A percentile compares a stretch with the other conserved stretches of the same genome.
Conservation (phyloP, 208 protist species). For the Borovskyia barvae region DNA sequence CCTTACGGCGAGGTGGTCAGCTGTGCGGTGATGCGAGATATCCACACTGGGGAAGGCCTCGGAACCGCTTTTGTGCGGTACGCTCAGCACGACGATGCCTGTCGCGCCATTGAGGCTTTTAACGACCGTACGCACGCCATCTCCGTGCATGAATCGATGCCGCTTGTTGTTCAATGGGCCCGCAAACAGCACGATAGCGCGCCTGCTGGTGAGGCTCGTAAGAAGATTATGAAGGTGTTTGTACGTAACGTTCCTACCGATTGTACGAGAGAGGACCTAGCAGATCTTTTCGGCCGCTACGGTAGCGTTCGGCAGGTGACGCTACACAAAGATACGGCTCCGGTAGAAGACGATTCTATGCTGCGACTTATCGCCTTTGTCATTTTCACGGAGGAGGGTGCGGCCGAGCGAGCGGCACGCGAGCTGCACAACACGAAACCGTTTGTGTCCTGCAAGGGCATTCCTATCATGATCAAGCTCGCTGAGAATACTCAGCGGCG, state of each 20-base stretch:
- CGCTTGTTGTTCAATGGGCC: constrained; percentile 69
- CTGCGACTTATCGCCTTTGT: constrained; percentile 84
- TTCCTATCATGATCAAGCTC: constrained; percentile 69
- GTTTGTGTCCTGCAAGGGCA: constrained; percentile 39
- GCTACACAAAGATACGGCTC: constrained; percentile 75
- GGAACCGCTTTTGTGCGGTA: constrained; percentile 80
- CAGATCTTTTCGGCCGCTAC: constrained; percentile 36
- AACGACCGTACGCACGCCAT: constrained; percentile 19
- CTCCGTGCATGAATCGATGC: constrained; percentile 8
- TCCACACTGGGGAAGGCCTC: constrained; percentile 67
- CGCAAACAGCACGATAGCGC: constrained; percentile 63
- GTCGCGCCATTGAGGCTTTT: constrained; percentile 37
- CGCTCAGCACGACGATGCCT: constrained; percentile 44
- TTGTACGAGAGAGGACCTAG: constrained; percentile 34
- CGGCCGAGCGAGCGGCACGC: constrained; percentile 49
- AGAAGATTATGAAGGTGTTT: constrained; percentile 76
- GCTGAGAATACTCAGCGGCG: constrained; percentile 39
- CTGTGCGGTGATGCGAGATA: constrained; percentile 71
- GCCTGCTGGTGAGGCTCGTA: constrained; percentile 55
- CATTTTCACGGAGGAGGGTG: constrained; percentile 50
- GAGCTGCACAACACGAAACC: constrained; percentile 58
- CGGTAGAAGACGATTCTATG: constrained; percentile 23
- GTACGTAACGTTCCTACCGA: constrained; percentile 75
- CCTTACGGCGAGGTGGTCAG: constrained; percentile 54
- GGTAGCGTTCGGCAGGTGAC: constrained; percentile 49